phyloP scores from a whole-genome alignment of 2,329 filamentous ascomycete species.

The Triangularia verruculosa region DNA sequence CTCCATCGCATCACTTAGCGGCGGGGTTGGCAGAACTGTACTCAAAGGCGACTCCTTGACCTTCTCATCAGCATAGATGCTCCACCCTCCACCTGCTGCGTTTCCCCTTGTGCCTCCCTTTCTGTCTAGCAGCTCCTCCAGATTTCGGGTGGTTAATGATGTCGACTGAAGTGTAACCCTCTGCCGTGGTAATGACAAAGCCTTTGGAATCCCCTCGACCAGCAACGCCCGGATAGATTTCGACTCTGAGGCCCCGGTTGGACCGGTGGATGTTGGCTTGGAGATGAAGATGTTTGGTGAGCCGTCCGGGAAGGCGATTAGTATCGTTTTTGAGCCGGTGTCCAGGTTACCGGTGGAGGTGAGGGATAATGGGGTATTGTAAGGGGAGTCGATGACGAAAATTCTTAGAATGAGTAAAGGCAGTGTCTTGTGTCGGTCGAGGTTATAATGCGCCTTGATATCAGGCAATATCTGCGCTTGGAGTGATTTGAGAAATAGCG shows the following conservation, averaged over 20 bases:
- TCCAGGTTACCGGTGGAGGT: slow-evolving; percentile 36
- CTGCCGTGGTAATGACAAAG: slow-evolving; percentile 70
- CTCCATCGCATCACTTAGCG: slow-evolving; percentile 35
- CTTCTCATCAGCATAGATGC: slow-evolving; percentile 68
- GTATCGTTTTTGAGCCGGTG: slow-evolving; percentile 65
- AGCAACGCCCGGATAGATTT: slow-evolving; percentile 68
- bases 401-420: slow-evolving; percentile 74
- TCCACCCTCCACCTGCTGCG: slow-evolving; percentile 73
- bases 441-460: slow-evolving; percentile 79
- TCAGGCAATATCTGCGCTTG: slow-evolving; percentile 72
- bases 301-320: slow-evolving; percentile 77
- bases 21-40: slow-evolving; percentile 46
- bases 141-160: slow-evolving; percentile 66
- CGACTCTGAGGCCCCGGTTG: slow-evolving; percentile 43
- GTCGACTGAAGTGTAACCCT: slow-evolving; percentile 68
- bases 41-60: slow-evolving; percentile 55
- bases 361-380: slow-evolving; percentile 59
- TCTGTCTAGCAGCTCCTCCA: slow-evolving; percentile 66
- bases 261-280: slow-evolving; percentile 40
- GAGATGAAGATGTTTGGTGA: slow-evolving; percentile 71
- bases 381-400: slow-evolving; percentile 77
- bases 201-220: slow-evolving; percentile 76
- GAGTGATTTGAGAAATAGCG: slow-evolving; percentile 74
- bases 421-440: slow-evolving; percentile 67
- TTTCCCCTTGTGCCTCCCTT: slow-evolving; percentile 69